Percentiles rank a stretch among this genome's conserved stretches.
phyloP scores from a whole-genome alignment of 805 yeast genomes.

The Kuraishia ogatae region DNA sequence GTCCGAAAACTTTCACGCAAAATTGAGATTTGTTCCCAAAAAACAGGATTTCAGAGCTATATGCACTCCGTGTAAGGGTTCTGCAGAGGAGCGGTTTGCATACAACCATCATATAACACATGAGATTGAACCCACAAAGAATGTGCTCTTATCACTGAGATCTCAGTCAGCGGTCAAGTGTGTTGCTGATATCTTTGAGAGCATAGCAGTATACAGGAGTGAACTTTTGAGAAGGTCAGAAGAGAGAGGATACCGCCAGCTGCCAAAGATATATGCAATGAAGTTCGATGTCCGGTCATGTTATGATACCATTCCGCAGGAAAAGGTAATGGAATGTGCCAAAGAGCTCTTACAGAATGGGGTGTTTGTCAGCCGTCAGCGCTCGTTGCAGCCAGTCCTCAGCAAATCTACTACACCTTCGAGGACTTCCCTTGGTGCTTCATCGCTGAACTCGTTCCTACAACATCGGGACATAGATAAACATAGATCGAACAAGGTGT shows the following conservation, averaged over 20 bases:
- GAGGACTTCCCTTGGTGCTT: neutral
- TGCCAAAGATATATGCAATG: conserved; percentile 38
- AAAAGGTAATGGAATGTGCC: conserved; percentile 20
- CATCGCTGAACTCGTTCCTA: neutral
- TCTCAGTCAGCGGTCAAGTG: conserved; percentile 20
- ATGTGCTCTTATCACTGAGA: conserved; percentile 26
- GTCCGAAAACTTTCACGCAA: conserved; percentile 27
- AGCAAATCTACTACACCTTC: neutral
- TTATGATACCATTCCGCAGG: conserved; percentile 61
- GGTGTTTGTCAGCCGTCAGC: neutral
- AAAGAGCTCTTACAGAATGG: neutral
- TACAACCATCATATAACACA: conserved; percentile 26
- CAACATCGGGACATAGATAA: conserved; percentile 1
- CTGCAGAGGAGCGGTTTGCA: conserved; percentile 21
- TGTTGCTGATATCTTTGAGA: conserved; percentile 32
- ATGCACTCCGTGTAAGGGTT: conserved; percentile 40
- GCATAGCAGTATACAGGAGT: conserved; percentile 28
- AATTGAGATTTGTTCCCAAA: conserved; percentile 52
- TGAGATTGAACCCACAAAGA: conserved; percentile 34
- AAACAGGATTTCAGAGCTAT: conserved; percentile 49
- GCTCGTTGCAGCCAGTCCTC: neutral
- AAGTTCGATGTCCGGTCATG: conserved; percentile 76
- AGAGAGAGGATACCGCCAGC: conserved; percentile 2
- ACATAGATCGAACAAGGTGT: conserved; percentile 6
- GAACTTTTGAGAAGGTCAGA: conserved; percentile 7